Evolutionary conservation across 257 asterid genomes (phyloP), one percentile per base, ranked within the genome.

Genomic region (Capsicum chinense): DNA sequence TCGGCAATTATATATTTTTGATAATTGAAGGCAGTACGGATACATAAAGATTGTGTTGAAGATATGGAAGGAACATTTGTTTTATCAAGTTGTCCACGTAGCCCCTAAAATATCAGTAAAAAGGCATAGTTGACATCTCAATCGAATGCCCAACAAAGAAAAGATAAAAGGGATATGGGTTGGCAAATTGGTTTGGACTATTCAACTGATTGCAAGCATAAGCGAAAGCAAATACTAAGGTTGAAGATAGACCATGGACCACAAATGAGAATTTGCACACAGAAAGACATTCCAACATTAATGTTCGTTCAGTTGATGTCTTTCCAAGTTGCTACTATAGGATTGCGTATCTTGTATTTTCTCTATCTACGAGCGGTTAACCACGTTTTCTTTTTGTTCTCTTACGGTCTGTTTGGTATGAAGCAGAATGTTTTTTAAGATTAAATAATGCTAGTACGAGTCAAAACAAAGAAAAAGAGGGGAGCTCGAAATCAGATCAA

Each of bases 201-300:
- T 54, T 78, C 48, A 52, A 76, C 64, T 50, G 50, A 50, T 74
- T 50, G 47, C 62, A 74, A 63, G 70, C 70, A 63, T 26, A 63
- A 21, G 14, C 21, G 69, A 63, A 39, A 66, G 17, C 47, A 64
- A 48, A 14, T 74, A 26, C 33, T 26, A 52, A 3, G 81, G 63
- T 52, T 52, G 21, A 21, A 8, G 62, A 74, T 74, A 74, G 13
- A 74, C 2, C 8, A 76, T 14, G 81, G 81, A 52, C 81, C 81
- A 76, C 63, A 26, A 44, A 4, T 44, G 48, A 63, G 42, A 47
- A 64, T 64, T 63, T 26, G 66, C 66, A 62, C 37, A 62, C 39
- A 63, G 42, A 1, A 1, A 63, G 68, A 62, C 68, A 62, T 62
- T 60, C 67, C 37, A 26, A 60, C 33, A 60, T 19, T 19, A n/a